Evolutionary conservation across 257 asterid species (phyloP), one percentile per base, ranked within the genome.

Genomic region (Anisodus tanguticus): DNA sequence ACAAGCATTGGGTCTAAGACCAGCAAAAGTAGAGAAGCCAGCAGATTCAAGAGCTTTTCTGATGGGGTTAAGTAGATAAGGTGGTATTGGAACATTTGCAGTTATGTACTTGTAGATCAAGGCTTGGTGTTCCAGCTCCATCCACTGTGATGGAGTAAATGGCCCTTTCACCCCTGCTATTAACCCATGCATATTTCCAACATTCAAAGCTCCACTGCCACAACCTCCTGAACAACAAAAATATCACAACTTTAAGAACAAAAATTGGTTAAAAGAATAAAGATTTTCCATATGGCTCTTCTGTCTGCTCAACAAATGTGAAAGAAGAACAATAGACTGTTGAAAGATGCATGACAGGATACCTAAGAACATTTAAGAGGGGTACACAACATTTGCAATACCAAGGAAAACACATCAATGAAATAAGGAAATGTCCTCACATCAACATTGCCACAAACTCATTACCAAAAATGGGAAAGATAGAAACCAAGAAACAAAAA

Each of bases 101-200:
- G 85, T 88, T 66, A 94, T 91, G 85, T 92, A 91, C 85, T 92
- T 94, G 87, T 92, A 94, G 92, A 94, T 94, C 97, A 92, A 89
- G 6, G 98, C 95, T 85, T 94, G 98, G 8, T 92, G 98, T 83
- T 93, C 98, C 9, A 94, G 74, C 84, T 94, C 98, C 93, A 91
- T 90, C 94, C 95, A 90, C 51, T 92, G 98, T 45, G 97, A 92
- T 54, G 97, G 89, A 37, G 94, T 91, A 54, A 94, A 94, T 13
- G 95, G 94, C 19, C 94, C 93, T 83, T 89, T 89, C 8, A 91
- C 49, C 10, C 93, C 92, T 53, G 90, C 66, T 2, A 84, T 9
- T 31, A 83, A 82, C 80, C 93, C 93, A 55, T 90, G 92, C 91
- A 90, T 88, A 85, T 85, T 83, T 82, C 89, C 91, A 62, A 71